Evolutionary conservation across 2,329 filamentous ascomycete genomes (phyloP).

Genomic region (Pyrenophora tritici-repentis): DNA sequence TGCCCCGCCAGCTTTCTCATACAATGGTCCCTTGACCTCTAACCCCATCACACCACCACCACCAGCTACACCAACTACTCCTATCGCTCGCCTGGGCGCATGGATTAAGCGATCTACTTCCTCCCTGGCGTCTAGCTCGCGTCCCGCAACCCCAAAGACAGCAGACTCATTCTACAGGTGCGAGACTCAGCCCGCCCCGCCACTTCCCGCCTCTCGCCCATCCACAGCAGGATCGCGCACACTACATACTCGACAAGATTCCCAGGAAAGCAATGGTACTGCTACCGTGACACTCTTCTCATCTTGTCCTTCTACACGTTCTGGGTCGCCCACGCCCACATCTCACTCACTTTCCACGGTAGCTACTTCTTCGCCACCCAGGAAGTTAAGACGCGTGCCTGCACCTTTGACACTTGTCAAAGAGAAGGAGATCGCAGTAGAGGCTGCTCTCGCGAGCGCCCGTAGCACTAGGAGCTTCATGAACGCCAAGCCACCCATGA

Average conservation of each 20-base stretch:
- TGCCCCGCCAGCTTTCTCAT: constrained; percentile 25
- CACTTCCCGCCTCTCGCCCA: constrained; percentile 19
- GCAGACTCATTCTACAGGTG: constrained; percentile 40
- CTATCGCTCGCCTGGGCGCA: constrained; percentile 39
- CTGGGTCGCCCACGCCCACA: background rate
- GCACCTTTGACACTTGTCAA: constrained; percentile 32
- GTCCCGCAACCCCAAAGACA: constrained; percentile 14
- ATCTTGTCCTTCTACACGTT: constrained; percentile 18
- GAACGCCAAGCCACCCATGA: constrained; percentile 35
- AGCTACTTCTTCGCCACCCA: constrained; percentile 14
- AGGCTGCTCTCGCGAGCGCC: constrained; percentile 23
- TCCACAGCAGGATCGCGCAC: constrained; percentile 30
- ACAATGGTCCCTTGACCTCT: constrained; percentile 38
- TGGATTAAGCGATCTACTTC: constrained; percentile 44
- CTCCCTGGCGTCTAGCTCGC: constrained; percentile 27
- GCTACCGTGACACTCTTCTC: constrained; percentile 40
- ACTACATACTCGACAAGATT: constrained; percentile 38
- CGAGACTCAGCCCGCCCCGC: constrained; percentile 15
- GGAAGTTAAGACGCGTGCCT: constrained; percentile 35
- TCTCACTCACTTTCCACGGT: constrained; percentile 7
- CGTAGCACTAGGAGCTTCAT: constrained; percentile 20
- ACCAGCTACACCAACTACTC: constrained; percentile 40
- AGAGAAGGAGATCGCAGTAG: constrained; percentile 32
- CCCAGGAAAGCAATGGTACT: constrained; percentile 34
- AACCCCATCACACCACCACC: constrained; percentile 45